Percentiles rank a stretch among this genome's conserved stretches.
Evolutionary conservation across 768 basidiomycete species (phyloP).

Genomic region (Coprinopsis cinerea): DNA sequence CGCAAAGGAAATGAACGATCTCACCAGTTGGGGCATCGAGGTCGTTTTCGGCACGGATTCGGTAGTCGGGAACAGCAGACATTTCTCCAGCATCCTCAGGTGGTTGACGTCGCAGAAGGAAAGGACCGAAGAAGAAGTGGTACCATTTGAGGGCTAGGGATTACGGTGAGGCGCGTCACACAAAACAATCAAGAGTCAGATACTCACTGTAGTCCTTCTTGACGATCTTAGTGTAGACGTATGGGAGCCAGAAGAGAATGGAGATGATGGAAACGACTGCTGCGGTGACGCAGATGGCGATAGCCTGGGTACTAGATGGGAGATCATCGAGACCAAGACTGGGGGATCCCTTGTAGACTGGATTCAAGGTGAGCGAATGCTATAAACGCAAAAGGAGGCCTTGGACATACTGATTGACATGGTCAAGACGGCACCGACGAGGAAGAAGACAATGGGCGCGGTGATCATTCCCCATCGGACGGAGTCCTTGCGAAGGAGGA

Average conservation of each 20-base stretch:
- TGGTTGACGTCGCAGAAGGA: constrained; percentile 19
- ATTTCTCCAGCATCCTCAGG: constrained; percentile 17
- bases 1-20: too few species aligned
- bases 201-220: constrained; percentile 23
- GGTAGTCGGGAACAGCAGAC: constrained; percentile 22
- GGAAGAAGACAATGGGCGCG: constrained; percentile 24
- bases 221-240: constrained; percentile 21
- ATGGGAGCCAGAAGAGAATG: constrained; percentile 24
- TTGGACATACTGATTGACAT: constrained; percentile 16
- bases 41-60: constrained; percentile 13
- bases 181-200: background rate
- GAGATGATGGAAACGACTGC: constrained; percentile 19
- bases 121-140: constrained; percentile 25
- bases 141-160: constrained; percentile 23
- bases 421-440: constrained; percentile 20
- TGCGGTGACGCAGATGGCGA: constrained; percentile 18
- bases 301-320: constrained; percentile 12
- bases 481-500: constrained; percentile 19
- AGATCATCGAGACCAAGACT: constrained; percentile 18
- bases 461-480: constrained; percentile 19
- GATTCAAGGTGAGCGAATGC: background rate
- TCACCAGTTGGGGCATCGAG: background rate
- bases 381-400: background rate
- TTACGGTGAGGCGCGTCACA: background rate
- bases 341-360: constrained; percentile 22